Percentiles rank a stretch among this genome's conserved stretches.
Conservation (phyloP, 148 eudicot genomes). For the Arctostaphylos glauca region DNA sequence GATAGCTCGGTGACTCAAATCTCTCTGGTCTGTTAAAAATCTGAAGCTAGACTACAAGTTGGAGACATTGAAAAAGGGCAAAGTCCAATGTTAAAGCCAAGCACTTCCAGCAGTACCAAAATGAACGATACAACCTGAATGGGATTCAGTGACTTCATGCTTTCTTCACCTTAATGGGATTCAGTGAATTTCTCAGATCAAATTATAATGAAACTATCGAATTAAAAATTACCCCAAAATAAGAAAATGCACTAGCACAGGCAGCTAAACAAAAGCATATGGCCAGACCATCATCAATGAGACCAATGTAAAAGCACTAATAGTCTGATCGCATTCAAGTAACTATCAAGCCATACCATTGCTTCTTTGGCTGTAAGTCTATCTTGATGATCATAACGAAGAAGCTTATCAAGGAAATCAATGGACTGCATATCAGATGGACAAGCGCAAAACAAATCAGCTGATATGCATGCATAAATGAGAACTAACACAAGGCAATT, state of each 20-base stretch:
- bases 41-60: background rate
- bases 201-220: background rate
- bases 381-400: conserved; percentile 93
- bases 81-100: background rate
- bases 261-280: conserved; percentile 5
- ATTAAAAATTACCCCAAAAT: background rate
- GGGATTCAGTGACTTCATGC: background rate
- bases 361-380: conserved; percentile 93
- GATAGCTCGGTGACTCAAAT: background rate
- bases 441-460: conserved; percentile 6
- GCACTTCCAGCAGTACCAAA: background rate
- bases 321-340: background rate
- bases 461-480: background rate
- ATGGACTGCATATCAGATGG: conserved; percentile 49
- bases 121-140: background rate
- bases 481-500: background rate
- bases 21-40: background rate
- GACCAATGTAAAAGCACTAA: background rate
- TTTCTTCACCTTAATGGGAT: background rate
- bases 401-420: conserved; percentile 91
- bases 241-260: background rate
- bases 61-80: background rate
- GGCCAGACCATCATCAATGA: background rate
- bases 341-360: conserved; percentile 45
- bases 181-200: background rate